Percentiles rank a stretch among this genome's conserved stretches.
These are phyloP conservation scores for Aspergillus novoparasiticus DNA, from an alignment of 2,329 filamentous ascomycete genomes.

Conservation along the genomic window DNA sequence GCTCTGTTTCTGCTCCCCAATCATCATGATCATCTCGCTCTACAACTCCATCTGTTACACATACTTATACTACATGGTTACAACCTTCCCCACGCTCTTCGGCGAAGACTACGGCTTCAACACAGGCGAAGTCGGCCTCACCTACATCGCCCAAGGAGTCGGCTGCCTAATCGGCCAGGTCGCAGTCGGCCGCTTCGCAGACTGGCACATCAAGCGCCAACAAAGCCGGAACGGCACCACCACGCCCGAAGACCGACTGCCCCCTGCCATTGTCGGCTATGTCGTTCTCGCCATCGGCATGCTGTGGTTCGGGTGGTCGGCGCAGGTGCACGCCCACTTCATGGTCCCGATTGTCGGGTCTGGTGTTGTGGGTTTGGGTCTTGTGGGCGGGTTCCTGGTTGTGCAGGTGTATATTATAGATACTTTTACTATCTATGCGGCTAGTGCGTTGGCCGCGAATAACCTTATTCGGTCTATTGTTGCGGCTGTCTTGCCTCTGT, in stretches of 20 bases:
- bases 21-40: conserved; percentile 61
- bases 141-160: conserved; percentile 61
- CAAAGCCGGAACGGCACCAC: not conserved
- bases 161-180: conserved; percentile 27
- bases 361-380: conserved; percentile 27
- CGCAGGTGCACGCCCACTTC: conserved; percentile 24
- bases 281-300: conserved; percentile 9
- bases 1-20: conserved; percentile 63
- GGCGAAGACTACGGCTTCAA: conserved; percentile 60
- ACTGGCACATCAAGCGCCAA: conserved; percentile 7
- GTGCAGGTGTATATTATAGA: conserved; percentile 21
- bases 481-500: conserved; percentile 45
- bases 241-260: conserved; percentile 11
- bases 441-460: conserved; percentile 18
- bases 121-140: conserved; percentile 58
- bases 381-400: conserved; percentile 2
- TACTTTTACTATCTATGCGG: conserved; percentile 18
- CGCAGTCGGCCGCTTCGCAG: conserved; percentile 7
- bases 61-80: conserved; percentile 57
- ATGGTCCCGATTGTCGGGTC: conserved; percentile 27
- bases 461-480: conserved; percentile 35
- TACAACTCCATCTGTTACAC: conserved; percentile 61
- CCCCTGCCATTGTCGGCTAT: not conserved
- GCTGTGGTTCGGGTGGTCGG: conserved; percentile 24
- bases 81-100: conserved; percentile 66